Base-by-base conservation (phyloP, 371 early-diverging fungal species). In the Mortierella sp. region DNA sequence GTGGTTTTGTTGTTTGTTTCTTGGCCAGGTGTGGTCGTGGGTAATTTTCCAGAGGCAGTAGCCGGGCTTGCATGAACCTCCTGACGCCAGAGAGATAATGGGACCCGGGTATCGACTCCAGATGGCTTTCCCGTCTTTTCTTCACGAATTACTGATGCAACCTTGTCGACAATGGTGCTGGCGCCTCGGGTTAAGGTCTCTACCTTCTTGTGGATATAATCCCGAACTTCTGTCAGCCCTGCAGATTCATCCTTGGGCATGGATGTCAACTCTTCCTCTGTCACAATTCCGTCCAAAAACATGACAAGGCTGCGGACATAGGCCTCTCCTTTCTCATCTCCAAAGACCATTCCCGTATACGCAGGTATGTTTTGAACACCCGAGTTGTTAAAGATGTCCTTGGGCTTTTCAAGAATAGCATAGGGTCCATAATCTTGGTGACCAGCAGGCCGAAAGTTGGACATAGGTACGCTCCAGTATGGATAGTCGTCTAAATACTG, bases 261-360 rank as follows among this genome's bases (percentile, higher is more conserved):
- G 18, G 45, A 28, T 26, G 62, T 47, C 37, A 64, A 16, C 44
- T 66, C 70, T 2, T 53, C 15, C 29, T 51, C 62, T 23, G 66
- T 57, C 46, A 73, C 82, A 15, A 85, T 72, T 3, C 86, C 83
- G n/a, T 83, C 83, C 26, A 86, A 66, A 74, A 92, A 92, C 46
- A 85, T 83, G 80, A 84, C 86, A 18, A 91, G 64, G 63, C 91
- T 91, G 7, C 83, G 82, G 66, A 89, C 84, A 60, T 90, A 91
- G 0, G 91, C 88, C 75, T 90, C 89, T 0, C 90, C 90, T 18
- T 82, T 83, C 50, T 86, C 86, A 56, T 90, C 89, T 14, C 90
- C 91, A 70, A 84, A 89, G 15, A 88, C 68, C 56, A 86, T 86
- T 64, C 86, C 88, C 15, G 88, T 84, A 21, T 86, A 87, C 12